These are phyloP conservation scores for Pseudocercospora eumusae DNA, from an alignment of 2,329 filamentous ascomycete species.

Conservation along the genomic window DNA sequence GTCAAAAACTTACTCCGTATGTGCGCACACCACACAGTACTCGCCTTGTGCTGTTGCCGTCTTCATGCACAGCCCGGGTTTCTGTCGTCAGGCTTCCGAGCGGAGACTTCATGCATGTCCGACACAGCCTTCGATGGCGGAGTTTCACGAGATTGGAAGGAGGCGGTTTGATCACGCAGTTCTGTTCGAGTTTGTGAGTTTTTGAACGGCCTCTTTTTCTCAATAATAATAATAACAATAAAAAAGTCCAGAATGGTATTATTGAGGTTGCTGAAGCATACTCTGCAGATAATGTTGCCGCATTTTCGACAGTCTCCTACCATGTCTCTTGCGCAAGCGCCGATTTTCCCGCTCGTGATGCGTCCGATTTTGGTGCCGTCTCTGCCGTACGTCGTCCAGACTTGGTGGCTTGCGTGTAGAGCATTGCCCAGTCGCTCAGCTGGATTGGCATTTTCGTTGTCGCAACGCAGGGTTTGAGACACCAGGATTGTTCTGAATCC, in stretches of 20 bases:
- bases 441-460: slow-evolving; percentile 63
- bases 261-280: slow-evolving; percentile 45
- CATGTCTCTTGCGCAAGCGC: slow-evolving; percentile 82
- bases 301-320: slow-evolving; percentile 82
- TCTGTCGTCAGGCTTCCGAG: slow-evolving; percentile 50
- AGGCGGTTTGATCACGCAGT: slow-evolving; percentile 84
- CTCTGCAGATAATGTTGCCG: slow-evolving; percentile 75
- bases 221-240: too few species aligned
- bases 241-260: neutral
- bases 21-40: slow-evolving; percentile 7
- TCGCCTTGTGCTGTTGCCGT: slow-evolving; percentile 19
- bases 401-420: slow-evolving; percentile 35
- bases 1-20: slow-evolving; percentile 12
- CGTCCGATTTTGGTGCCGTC: slow-evolving; percentile 40
- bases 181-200: slow-evolving; percentile 56
- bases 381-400: slow-evolving; percentile 32
- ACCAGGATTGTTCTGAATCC: slow-evolving; percentile 76
- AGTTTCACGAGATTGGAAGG: slow-evolving; percentile 66
- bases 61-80: slow-evolving; percentile 35
- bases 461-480: slow-evolving; percentile 74
- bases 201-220: too few species aligned
- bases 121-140: slow-evolving; percentile 79
- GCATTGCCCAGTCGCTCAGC: slow-evolving; percentile 55
- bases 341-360: slow-evolving; percentile 66
- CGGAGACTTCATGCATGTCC: slow-evolving; percentile 70